Conservation (phyloP, 768 basidiomycete genomes). For the Podaxis sp. region DNA sequence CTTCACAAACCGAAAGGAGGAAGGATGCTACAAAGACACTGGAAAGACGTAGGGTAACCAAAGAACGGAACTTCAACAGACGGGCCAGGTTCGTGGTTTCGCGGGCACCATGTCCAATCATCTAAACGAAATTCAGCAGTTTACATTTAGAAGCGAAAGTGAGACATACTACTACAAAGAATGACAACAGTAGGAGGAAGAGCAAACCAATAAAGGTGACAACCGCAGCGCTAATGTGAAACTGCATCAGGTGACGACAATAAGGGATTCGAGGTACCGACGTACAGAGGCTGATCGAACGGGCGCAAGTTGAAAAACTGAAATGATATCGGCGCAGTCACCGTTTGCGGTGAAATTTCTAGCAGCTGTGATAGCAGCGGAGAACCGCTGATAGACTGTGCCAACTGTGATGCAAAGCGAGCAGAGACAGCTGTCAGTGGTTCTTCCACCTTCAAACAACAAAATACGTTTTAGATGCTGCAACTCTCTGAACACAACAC, state of each 20-base stretch:
- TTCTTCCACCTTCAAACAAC: slow-evolving; percentile 29
- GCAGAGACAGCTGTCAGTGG: slow-evolving; percentile 35
- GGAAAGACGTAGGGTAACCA: slow-evolving; percentile 32
- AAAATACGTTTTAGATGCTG: background rate
- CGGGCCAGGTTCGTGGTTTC: slow-evolving; percentile 29
- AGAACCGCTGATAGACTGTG: slow-evolving; percentile 27
- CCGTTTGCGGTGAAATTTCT: slow-evolving; percentile 45
- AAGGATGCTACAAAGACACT: slow-evolving; percentile 35
- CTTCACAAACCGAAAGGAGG: slow-evolving; percentile 34
- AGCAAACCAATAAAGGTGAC: slow-evolving; percentile 56
- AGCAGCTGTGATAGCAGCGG: slow-evolving; percentile 36
- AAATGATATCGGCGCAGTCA: slow-evolving; percentile 50
- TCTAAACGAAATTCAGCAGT: slow-evolving; percentile 21
- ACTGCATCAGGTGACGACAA: background rate
- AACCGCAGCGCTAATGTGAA: slow-evolving; percentile 42
- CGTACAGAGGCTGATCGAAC: slow-evolving; percentile 60
- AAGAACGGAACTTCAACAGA: slow-evolving; percentile 25
- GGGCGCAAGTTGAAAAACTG: slow-evolving; percentile 50
- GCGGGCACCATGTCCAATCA: slow-evolving; percentile 30
- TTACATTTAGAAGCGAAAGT: background rate
- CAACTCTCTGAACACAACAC: background rate
- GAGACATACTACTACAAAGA: slow-evolving; percentile 40
- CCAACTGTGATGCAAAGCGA: slow-evolving; percentile 32
- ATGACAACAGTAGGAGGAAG: slow-evolving; percentile 47
- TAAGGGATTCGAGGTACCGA: background rate